phyloP scores from a whole-genome alignment of 2,329 filamentous ascomycete species.

The Aquanectria penicillioides region DNA sequence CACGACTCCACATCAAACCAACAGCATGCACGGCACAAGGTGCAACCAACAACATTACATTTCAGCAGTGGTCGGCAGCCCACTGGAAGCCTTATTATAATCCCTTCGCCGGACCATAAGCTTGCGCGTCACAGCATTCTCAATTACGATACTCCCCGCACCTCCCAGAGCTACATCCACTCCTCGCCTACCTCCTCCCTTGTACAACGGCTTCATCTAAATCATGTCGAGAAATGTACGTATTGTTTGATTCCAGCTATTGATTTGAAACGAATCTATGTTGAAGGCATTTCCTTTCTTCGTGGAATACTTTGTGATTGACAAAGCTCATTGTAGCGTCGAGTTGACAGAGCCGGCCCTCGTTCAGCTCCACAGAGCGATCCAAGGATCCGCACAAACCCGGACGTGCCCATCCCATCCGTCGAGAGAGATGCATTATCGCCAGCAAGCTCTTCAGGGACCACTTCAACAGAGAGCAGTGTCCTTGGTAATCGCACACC shows the following conservation, averaged over 20 bases:
- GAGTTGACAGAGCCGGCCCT: neutral
- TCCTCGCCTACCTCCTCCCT: neutral
- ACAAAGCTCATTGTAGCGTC: neutral
- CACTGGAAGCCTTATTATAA: neutral
- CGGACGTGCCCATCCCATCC: conserved; percentile 28
- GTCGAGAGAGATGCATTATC: conserved; percentile 17
- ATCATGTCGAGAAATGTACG: neutral
- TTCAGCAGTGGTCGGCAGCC: no score
- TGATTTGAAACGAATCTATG: neutral
- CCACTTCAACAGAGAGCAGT: neutral
- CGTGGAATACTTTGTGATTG: neutral
- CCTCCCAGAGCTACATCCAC: no score
- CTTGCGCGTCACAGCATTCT: no score
- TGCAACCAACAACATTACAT: no score
- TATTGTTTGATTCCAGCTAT: neutral
- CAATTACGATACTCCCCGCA: no score
- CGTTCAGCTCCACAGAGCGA: neutral
- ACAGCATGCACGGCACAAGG: conserved; percentile 3
- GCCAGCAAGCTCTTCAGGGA: neutral
- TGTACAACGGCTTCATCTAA: neutral
- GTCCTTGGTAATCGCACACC: conserved; percentile 23
- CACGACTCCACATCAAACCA: neutral
- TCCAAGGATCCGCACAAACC: neutral
- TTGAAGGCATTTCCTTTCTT: neutral
- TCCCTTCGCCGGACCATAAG: no score